phyloP scores from a whole-genome alignment of 331 rosid species.

The Rhamnella rubrinervis region DNA sequence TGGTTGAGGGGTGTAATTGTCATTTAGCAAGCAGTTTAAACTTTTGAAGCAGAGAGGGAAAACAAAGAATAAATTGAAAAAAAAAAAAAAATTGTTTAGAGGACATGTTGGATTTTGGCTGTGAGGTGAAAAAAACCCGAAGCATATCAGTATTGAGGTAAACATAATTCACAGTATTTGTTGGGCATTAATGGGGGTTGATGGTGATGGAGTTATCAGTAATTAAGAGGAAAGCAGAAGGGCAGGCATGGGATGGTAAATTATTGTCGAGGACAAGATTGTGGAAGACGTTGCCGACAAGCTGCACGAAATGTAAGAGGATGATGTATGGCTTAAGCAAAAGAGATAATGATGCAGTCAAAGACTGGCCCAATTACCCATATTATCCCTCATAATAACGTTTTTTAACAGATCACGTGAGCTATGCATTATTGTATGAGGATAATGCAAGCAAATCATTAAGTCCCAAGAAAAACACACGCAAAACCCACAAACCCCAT shows the following conservation, averaged over 20 bases:
- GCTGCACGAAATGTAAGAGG: conserved; percentile 49
- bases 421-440: not conserved
- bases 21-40: conserved; percentile 10
- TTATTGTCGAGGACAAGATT: conserved; percentile 2
- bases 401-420: conserved; percentile 19
- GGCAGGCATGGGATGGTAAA: conserved; percentile 15
- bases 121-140: too few relatives aligned
- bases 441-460: conserved; percentile 28
- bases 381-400: conserved; percentile 23
- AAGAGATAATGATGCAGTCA: conserved; percentile 31
- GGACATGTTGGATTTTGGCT: too few relatives aligned
- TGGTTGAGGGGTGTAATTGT: conserved; percentile 1
- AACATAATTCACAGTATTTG: too few relatives aligned
- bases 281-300: conserved; percentile 26
- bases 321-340: conserved; percentile 50
- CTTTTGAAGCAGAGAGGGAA: conserved; percentile 2
- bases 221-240: conserved; percentile 1
- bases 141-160: too few relatives aligned
- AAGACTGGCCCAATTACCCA: conserved; percentile 20
- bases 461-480: not conserved
- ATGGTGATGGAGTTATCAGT: not conserved
- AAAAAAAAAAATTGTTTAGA: too few relatives aligned
- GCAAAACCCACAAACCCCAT: conserved; percentile 22
- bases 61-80: not conserved
- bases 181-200: not conserved